A percentile compares a stretch with the other conserved stretches of the same genome.
Evolutionary conservation across 352 stramenopile species (phyloP).

Genomic region (Phytophthora fragariaefolia): DNA sequence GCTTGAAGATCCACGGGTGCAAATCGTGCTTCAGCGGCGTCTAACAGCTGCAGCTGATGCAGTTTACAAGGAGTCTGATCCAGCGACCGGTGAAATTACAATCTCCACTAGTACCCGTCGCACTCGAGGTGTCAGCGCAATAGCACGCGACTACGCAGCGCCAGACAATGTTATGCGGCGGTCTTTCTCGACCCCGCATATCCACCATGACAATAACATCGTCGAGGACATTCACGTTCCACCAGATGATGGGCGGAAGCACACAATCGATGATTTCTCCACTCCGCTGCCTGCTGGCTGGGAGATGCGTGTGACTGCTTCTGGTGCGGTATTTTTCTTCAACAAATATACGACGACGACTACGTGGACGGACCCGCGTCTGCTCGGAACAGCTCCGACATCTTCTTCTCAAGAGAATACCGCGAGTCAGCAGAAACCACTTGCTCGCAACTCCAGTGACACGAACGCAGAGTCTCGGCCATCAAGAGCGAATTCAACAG

Average conservation of each 20-base stretch:
- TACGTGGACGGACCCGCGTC: slow-evolving; percentile 77
- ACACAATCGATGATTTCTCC: slow-evolving; percentile 79
- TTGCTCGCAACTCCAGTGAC: slow-evolving; percentile 15
- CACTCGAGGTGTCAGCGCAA: slow-evolving; percentile 31
- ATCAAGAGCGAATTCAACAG: slow-evolving; percentile 32
- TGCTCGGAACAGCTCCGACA: slow-evolving; percentile 26
- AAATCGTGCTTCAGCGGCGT: slow-evolving; percentile 32
- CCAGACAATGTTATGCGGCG: slow-evolving; percentile 40
- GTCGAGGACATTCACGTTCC: slow-evolving; percentile 48
- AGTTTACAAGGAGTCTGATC: not conserved
- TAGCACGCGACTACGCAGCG: slow-evolving; percentile 34
- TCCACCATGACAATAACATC: slow-evolving; percentile 29
- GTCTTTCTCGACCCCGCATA: slow-evolving; percentile 54
- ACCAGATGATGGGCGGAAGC: slow-evolving; percentile 61
- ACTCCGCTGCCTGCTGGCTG: slow-evolving; percentile 75
- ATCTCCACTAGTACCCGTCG: slow-evolving; percentile 23
- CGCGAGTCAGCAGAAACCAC: slow-evolving; percentile 21
- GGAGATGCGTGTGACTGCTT: slow-evolving; percentile 83
- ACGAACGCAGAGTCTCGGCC: slow-evolving; percentile 19
- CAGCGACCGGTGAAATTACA: slow-evolving; percentile 5
- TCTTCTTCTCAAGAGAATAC: slow-evolving; percentile 12
- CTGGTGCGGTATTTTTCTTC: slow-evolving; percentile 79
- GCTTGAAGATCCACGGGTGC: slow-evolving; percentile 67
- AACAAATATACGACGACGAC: slow-evolving; percentile 76
- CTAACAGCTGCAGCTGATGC: not conserved